Evolutionary conservation across 331 rosid genomes (phyloP).

Genomic region (Erythrophleum ivorense): DNA sequence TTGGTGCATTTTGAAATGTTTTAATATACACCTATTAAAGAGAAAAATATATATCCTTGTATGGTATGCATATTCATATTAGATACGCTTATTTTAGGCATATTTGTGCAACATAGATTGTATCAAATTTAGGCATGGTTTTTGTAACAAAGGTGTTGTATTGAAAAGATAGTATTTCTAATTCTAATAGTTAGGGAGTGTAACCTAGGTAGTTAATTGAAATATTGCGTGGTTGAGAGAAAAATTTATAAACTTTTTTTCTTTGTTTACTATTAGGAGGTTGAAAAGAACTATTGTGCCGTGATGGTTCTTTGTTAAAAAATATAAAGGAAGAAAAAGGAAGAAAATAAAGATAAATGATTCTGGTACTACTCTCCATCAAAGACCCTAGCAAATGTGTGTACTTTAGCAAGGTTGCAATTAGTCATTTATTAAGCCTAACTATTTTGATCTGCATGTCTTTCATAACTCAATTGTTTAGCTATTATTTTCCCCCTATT

Average conservation of each 20-base stretch:
- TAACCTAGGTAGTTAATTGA: background rate
- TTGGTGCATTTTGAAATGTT: no score
- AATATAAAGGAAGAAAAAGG: background rate
- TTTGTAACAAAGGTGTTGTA: conserved; percentile 1
- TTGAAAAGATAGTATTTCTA: background rate
- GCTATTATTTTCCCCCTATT: background rate
- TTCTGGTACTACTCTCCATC: background rate
- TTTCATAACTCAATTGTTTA: conserved; percentile 64
- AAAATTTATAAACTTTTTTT: background rate
- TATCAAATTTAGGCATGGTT: background rate
- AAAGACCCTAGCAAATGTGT: background rate
- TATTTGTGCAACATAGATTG: no score
- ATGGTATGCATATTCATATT: no score
- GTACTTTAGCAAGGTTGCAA: conserved; percentile 19
- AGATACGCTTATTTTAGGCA: no score
- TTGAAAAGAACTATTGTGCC: background rate
- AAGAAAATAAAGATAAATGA: background rate
- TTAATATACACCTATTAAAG: no score
- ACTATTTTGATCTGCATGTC: conserved; percentile 57
- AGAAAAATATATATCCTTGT: no score
- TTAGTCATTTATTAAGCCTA: conserved; percentile 24
- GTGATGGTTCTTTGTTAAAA: background rate
- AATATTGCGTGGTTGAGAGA: background rate
- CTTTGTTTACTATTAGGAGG: background rate
- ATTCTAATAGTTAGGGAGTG: background rate